These are phyloP conservation scores for Boehmeria nivea DNA, from an alignment of 306 rosid species.

Conservation along the genomic window DNA sequence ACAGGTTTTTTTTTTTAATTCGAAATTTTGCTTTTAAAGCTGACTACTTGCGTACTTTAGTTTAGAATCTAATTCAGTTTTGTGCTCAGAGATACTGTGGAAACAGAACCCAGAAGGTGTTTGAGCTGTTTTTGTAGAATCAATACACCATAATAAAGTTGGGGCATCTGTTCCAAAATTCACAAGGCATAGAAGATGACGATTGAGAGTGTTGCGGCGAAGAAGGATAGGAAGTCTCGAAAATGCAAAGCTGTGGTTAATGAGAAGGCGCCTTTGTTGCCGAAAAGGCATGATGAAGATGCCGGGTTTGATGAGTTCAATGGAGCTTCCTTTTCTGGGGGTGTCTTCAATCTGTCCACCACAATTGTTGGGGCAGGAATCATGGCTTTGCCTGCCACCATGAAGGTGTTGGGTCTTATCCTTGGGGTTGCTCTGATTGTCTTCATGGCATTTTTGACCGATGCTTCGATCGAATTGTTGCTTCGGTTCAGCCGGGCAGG, in stretches of 20 bases:
- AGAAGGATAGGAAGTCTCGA: slow-evolving; percentile 37
- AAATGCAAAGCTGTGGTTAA: slow-evolving; percentile 36
- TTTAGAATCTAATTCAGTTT: no score
- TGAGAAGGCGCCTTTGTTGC: slow-evolving; percentile 67
- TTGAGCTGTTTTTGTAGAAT: no score
- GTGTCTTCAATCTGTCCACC: slow-evolving; percentile 78
- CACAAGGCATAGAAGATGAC: slow-evolving; percentile 34
- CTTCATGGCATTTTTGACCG: slow-evolving; percentile 62
- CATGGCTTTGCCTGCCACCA: slow-evolving; percentile 84
- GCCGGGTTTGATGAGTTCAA: slow-evolving; percentile 53
- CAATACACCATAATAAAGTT: no score
- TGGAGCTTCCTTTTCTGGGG: slow-evolving; percentile 90
- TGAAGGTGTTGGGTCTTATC: slow-evolving; percentile 67
- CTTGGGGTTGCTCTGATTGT: slow-evolving; percentile 67
- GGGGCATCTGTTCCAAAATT: no score
- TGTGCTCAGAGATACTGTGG: no score
- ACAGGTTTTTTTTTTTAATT: no score
- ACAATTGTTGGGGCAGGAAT: slow-evolving; percentile 87
- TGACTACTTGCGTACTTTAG: no score
- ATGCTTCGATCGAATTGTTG: slow-evolving; percentile 62
- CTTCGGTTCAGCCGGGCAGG: slow-evolving; percentile 66
- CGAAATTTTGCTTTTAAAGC: no score
- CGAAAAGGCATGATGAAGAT: slow-evolving; percentile 33
- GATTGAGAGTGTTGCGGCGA: slow-evolving; percentile 23
- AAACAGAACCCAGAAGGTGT: no score